Evolutionary conservation across 1,284 basidiomycete species (phyloP), one percentile per base, ranked within the genome.

Genomic region (Lentinula novae-zelandiae): DNA sequence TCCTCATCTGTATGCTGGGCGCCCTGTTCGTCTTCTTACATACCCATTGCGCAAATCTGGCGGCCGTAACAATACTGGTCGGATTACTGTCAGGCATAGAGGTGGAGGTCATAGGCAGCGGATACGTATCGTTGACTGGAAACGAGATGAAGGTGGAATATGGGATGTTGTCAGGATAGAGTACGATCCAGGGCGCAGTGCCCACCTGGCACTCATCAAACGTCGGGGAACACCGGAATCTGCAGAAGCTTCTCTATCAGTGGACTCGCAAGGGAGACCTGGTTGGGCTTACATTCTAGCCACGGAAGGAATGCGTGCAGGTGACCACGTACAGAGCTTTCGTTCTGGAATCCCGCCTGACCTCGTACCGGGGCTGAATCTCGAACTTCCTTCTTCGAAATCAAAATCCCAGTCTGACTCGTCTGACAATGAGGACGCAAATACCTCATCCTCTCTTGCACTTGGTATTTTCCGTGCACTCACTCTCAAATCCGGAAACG

Each of bases 101-200:
- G 96, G 97, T 36, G 96, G 97, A 12, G 97, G 97, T 1, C 95
- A 98, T 77, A 87, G 84, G 66, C 87, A 89, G 61, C 86, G 97
- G 42, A 85, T 98, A 65, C 86, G 97, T 33, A 80, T 89, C 48
- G 79, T 99, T 62, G 97, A 99, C 76, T 99, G 97, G 71, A 81
- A 83, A 77, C 86, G 93, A 55, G 76, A 75, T 53, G 86, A 89
- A 64, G 75, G 84, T 0, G 96, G 96, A 6, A 79, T 89, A 48
- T 92, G 95, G 71, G 89, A 94, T 66, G 95, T 98, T 49, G 82
- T 96, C 13, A 85, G 96, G 49, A 92, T 99, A 68, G 96, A 99
- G 76, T 99, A 98, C 73, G 96, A 99, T 78, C 96, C 96, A 0
- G 92, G 93, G 36, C 83, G 96, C 55, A 92, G 89, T 49, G 94